phyloP scores from a whole-genome alignment of 2,329 filamentous ascomycete genomes.

The Paramyrothecium roridum region DNA sequence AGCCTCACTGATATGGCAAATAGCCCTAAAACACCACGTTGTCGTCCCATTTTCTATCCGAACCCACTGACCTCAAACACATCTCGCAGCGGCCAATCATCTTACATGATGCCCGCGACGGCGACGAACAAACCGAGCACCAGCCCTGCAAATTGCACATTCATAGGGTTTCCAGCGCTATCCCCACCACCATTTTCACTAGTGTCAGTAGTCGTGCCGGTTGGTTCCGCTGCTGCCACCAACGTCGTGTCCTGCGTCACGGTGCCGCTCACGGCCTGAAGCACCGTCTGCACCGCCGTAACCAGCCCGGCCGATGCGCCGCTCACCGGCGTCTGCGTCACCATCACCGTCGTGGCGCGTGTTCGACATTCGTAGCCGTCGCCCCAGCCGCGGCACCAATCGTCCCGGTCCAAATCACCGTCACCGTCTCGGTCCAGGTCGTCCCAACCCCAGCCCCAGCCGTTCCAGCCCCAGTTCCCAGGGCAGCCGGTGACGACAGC shows the following conservation, averaged over 20 bases:
- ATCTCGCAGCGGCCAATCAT: not conserved
- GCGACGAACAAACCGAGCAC: not conserved
- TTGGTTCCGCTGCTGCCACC: not conserved
- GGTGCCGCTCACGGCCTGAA: not conserved
- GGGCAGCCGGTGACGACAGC: not conserved
- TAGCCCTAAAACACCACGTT: not conserved
- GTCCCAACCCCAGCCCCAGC: not conserved
- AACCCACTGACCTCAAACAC: not conserved
- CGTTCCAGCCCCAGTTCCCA: not conserved
- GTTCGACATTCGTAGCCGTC: not conserved
- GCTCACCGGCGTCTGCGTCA: not conserved
- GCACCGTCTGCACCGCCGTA: not conserved
- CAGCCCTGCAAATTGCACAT: not conserved
- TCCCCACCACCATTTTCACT: not conserved
- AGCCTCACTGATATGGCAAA: too few relatives aligned
- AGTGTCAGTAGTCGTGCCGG: not conserved
- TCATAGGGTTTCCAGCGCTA: not conserved
- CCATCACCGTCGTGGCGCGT: not conserved
- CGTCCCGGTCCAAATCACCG: not conserved
- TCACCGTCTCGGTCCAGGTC: not conserved
- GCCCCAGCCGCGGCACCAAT: not conserved
- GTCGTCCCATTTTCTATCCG: not conserved
- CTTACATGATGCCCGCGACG: not conserved
- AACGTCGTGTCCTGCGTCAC: not conserved
- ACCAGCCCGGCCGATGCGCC: not conserved